Evolutionary conservation across 495 filamentous ascomycete genomes (phyloP), one percentile per base, ranked within the genome.

Genomic region (Patellaria atrata): DNA sequence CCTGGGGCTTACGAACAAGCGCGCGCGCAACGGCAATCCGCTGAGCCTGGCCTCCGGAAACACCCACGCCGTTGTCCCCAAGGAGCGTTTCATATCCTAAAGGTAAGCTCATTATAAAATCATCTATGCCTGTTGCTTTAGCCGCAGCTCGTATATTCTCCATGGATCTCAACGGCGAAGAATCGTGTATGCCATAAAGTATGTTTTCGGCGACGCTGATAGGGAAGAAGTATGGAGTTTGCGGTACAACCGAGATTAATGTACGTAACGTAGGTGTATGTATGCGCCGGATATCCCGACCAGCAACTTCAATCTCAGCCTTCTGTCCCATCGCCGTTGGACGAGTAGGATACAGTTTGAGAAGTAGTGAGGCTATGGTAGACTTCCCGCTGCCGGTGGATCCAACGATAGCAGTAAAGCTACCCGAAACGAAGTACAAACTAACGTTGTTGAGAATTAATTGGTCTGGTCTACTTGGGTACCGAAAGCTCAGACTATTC

Each of bases 31-130:
- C 85, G 3, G 75, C 72, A 4, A 96, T 41, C 0, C 83, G 67
- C 48, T 94, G 86, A 2, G 75, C 73, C 46, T 97, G 89, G 0
- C 89, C 89, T 2, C 84, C 86, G 0, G 77, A 82, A 1, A 97
- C 51, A 0, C 68, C 64, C 13, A 71, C 59, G 0, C 82, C 84
- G 9, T 83, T 82, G 33, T 86, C 80, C 8, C 82, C 82, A 9
- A 94, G 65, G 0, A 69, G 40, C 0, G 86, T 93, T 19, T 65
- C 55, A 54, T 94, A 94, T 5, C 81, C 82, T 0, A 62, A 42
- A 0, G 77, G 72, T 0, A 94, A 67, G n/a, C 69, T 72, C 9
- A 49, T 53, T 45, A 94, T 71, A 52, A 92, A 94, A 1, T 79
- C 75, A 46, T 89, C 72, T 41, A 94, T 82, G 1, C 76, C 75